A percentile compares a stretch with the other conserved stretches of the same genome.
Conservation (phyloP, 2,329 filamentous ascomycete species). For the Colletotrichum nymphaeae region DNA sequence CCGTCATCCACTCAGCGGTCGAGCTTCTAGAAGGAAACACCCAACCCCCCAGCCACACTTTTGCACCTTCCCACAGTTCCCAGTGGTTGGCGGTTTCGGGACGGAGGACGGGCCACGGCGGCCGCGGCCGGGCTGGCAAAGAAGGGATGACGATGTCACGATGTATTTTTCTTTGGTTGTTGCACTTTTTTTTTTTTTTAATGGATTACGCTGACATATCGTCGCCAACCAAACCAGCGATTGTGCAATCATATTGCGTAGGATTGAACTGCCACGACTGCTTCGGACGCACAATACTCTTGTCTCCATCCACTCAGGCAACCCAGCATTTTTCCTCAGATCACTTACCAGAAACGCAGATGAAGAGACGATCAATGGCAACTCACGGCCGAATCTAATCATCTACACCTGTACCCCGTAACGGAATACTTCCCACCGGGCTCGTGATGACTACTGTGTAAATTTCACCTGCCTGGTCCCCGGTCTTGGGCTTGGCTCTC, state of each 20-base stretch:
- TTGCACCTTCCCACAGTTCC: neutral
- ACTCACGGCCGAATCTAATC: neutral
- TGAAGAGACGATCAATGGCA: neutral
- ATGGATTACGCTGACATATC: neutral
- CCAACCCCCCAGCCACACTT: neutral
- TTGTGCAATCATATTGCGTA: neutral
- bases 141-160: neutral
- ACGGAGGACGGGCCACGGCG: neutral
- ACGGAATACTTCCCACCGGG: neutral
- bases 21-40: slow-evolving; percentile 30
- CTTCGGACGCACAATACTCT: neutral
- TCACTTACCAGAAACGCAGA: slow-evolving; percentile 8
- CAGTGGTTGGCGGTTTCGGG: neutral
- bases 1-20: slow-evolving; percentile 28
- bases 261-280: too few species aligned
- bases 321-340: neutral
- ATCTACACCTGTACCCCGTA: neutral
- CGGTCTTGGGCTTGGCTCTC: neutral
- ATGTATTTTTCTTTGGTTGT: neutral
- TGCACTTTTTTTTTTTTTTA: neutral
- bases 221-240: slow-evolving; percentile 30
- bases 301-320: neutral
- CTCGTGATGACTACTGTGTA: too few species aligned
- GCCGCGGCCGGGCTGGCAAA: neutral
- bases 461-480: neutral